Evolutionary conservation across 2,329 filamentous ascomycete genomes (phyloP).

Genomic region (Exserohilum turcica): DNA sequence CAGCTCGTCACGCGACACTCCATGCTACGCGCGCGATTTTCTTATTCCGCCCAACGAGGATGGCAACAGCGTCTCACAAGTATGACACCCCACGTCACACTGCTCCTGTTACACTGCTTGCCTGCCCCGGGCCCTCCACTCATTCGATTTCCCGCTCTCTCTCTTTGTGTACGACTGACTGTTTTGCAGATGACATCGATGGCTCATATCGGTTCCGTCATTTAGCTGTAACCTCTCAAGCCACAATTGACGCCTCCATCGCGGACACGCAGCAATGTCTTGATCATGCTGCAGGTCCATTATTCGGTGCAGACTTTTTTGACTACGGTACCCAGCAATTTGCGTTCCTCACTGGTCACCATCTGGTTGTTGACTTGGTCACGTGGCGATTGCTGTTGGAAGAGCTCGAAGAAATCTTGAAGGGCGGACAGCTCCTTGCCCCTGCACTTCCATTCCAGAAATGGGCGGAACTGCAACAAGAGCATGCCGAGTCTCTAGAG

Average conservation of each 20-base stretch:
- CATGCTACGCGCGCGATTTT: constrained; percentile 43
- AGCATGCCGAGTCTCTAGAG: constrained; percentile 37
- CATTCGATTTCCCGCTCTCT: not conserved
- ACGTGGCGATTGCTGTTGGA: constrained; percentile 54
- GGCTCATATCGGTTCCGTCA: constrained; percentile 39
- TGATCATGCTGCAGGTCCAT: constrained; percentile 30
- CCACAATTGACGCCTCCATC: constrained; percentile 38
- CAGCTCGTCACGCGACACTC: constrained; percentile 38
- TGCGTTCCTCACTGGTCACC: constrained; percentile 45
- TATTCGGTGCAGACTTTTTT: constrained; percentile 46
- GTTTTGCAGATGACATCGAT: constrained; percentile 22
- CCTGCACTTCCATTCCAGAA: constrained; percentile 43
- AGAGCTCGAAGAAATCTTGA: constrained; percentile 51
- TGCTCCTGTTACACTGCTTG: not conserved
- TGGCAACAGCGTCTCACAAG: constrained; percentile 44
- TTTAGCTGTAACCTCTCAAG: constrained; percentile 25
- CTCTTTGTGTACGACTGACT: not conserved
- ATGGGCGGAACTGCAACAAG: constrained; percentile 47
- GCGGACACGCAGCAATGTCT: constrained; percentile 38
- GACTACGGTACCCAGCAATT: constrained; percentile 37
- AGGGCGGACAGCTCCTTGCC: constrained; percentile 39
- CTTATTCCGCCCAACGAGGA: constrained; percentile 23
- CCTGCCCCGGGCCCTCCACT: too few relatives aligned
- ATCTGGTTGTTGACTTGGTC: constrained; percentile 52
- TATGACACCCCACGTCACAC: constrained; percentile 8